Evolutionary conservation across 768 basidiomycete genomes (phyloP), one percentile per base, ranked within the genome.

Genomic region (Porphyrellus cyaneotinctus): DNA sequence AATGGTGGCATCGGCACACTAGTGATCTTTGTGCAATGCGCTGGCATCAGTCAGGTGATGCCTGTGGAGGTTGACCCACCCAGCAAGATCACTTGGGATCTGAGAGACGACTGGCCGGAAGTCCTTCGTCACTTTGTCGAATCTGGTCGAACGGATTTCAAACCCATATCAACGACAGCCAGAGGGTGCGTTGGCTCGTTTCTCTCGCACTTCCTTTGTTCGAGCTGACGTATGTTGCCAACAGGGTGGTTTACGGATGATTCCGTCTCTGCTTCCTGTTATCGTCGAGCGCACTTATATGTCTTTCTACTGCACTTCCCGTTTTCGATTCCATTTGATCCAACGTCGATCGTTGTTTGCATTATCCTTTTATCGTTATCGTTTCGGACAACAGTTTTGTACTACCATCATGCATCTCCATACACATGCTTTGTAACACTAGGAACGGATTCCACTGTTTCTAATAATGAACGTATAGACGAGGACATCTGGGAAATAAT

Each of bases 61-160:
- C 89, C 89, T 30, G 87, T 91, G 57, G 89, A 91, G 65, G 85
- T 91, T 46, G 89, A 91, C 67, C 81, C 85, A 8, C 88, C 87
- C 1, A 72, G 78, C 52, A 86, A 83, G 60, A 88, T 90, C 62
- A 74, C 81, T 31, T 91, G 88, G 89, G 88, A 89, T 65, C 59
- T 69, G 18, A 76, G 88, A 49, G 83, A 83, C 12, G 88, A 91
- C 67, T 91, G 88, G 88, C 69, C 73, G 6, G 74, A 76, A 18
- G 82, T 86, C 30, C 79, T 91, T 42, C 72, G 77, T 32, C 83
- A 87, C 70, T 90, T 85, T 62, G 82, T 88, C 51, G 83, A 85
- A 52, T 74, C 76, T 18, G 88, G 87, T 26, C 79, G 87, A 43
- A 82, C 81, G 17, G 87, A 89, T 65, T 91, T 91, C 72, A 81